A percentile compares a stretch with the other conserved stretches of the same genome.
These are phyloP conservation scores for Kitagawia praeruptora DNA, from an alignment of 129 eudicot species.

Conservation along the genomic window DNA sequence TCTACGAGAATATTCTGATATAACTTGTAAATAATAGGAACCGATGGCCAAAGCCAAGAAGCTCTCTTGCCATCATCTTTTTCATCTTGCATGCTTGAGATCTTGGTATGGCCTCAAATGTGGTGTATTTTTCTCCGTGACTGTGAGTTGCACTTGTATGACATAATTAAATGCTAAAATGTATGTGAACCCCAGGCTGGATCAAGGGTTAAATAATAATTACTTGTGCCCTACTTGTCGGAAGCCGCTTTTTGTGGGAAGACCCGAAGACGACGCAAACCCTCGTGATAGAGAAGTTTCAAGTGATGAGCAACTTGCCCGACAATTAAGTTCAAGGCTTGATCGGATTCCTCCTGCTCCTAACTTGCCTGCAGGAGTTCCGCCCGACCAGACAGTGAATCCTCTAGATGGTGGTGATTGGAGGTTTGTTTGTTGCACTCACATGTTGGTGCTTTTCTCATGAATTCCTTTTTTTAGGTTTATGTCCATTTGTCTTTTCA, in stretches of 20 bases:
- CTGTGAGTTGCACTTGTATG: conserved; percentile 10
- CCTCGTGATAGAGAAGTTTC: conserved; percentile 45
- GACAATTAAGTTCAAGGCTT: conserved; percentile 67
- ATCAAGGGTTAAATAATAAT: conserved; percentile 71
- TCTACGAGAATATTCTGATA: conserved; percentile 3
- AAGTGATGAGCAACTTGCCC: conserved; percentile 87
- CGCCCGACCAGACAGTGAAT: conserved; percentile 48
- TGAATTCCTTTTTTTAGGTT: background rate
- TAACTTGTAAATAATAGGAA: conserved; percentile 40
- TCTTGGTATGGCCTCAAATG: conserved; percentile 52
- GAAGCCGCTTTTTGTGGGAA: conserved; percentile 76
- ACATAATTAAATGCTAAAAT: conserved; percentile 11
- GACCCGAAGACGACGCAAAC: conserved; percentile 39
- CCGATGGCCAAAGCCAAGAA: conserved; percentile 98
- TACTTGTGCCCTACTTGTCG: conserved; percentile 97
- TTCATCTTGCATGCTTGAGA: conserved; percentile 90
- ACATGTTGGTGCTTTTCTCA: background rate
- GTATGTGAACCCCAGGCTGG: conserved; percentile 53
- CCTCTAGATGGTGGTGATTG: conserved; percentile 55
- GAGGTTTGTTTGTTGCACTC: conserved; percentile 39
- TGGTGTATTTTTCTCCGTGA: background rate
- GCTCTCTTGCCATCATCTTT: conserved; percentile 88
- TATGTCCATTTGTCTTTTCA: background rate
- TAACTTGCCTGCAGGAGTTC: conserved; percentile 35
- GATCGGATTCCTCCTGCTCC: conserved; percentile 52